Conservation (phyloP, 768 basidiomycete genomes). For the Hemileccinum rubropunctum region DNA sequence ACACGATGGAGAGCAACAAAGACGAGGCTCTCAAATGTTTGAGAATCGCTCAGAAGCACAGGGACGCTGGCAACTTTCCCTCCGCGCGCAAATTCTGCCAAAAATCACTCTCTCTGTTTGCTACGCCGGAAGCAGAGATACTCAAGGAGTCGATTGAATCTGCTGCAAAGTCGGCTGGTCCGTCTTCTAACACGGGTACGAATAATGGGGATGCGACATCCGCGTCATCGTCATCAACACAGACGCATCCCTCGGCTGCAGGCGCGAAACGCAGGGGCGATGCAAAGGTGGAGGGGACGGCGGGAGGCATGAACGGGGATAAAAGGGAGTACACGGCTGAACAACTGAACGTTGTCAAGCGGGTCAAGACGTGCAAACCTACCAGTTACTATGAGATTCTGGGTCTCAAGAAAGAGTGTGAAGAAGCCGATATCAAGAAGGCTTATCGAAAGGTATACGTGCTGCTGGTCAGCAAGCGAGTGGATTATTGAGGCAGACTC, state of each 20-base stretch:
- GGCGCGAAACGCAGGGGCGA: conserved; percentile 64
- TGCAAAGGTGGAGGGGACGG: conserved; percentile 42
- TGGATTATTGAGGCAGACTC: conserved; percentile 6
- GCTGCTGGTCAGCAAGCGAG: conserved; percentile 13
- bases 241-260: conserved; percentile 72
- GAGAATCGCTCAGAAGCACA: conserved; percentile 72
- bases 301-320: conserved; percentile 62
- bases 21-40: conserved; percentile 88
- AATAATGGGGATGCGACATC: conserved; percentile 33
- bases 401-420: conserved; percentile 72
- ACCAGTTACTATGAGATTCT: conserved; percentile 95
- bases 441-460: conserved; percentile 87
- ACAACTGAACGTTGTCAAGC: conserved; percentile 77
- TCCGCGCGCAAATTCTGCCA: conserved; percentile 86
- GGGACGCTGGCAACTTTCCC: conserved; percentile 64
- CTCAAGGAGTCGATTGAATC: conserved; percentile 67
- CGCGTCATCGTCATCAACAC: conserved; percentile 51
- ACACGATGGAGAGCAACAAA: conserved; percentile 78
- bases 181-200: conserved; percentile 36
- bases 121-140: conserved; percentile 70
- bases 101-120: conserved; percentile 82
- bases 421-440: conserved; percentile 85
- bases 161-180: conserved; percentile 35
- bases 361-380: conserved; percentile 81
- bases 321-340: conserved; percentile 88